Evolutionary conservation across 345 rosid genomes (phyloP).

Genomic region (Eucalyptus erythrocorys): DNA sequence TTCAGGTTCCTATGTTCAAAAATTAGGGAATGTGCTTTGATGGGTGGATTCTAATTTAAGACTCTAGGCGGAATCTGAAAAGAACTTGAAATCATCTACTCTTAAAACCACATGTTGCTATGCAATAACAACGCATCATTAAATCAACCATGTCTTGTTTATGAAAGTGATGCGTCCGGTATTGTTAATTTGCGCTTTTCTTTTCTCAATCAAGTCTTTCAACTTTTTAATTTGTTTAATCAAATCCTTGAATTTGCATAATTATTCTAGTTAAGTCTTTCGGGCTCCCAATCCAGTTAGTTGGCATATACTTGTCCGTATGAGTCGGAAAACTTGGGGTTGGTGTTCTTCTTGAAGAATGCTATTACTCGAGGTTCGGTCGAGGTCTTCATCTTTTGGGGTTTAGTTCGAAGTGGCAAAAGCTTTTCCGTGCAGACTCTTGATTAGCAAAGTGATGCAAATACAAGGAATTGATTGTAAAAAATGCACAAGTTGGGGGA

Average conservation of each 20-base stretch:
- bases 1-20: fast-evolving
- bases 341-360: not conserved
- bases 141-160: no score
- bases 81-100: fast-evolving
- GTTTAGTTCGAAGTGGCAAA: not conserved
- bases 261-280: not conserved
- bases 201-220: not conserved
- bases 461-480: not conserved
- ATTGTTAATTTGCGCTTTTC: fast-evolving
- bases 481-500: not conserved
- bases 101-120: not conserved
- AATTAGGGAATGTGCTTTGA: no score
- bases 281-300: not conserved
- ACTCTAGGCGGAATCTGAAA: fast-evolving
- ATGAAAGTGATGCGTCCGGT: fast-evolving
- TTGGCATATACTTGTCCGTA: not conserved
- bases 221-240: no score
- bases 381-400: not conserved
- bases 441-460: not conserved
- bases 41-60: fast-evolving
- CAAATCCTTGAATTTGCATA: not conserved
- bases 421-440: not conserved
- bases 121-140: fast-evolving
- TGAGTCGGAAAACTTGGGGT: not conserved
- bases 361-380: not conserved